Evolutionary conservation across 2,329 filamentous ascomycete species (phyloP).

Genomic region (Parascedosporium putredinis): DNA sequence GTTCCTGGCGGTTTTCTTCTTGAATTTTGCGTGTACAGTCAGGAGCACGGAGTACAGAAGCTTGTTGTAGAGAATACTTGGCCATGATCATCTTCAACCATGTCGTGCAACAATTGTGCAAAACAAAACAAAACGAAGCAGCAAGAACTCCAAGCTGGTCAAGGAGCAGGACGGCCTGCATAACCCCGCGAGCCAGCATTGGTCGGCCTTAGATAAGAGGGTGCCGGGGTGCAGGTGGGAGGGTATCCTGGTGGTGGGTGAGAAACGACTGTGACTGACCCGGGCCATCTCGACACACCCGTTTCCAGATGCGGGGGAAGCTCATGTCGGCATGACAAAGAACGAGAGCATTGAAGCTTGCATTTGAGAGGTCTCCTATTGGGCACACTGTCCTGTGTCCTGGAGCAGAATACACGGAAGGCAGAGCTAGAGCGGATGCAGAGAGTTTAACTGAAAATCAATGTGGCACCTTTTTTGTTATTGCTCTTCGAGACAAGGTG

Average conservation of each 20-base stretch:
- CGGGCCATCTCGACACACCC: background rate
- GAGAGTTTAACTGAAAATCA: too few species aligned
- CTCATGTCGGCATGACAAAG: background rate
- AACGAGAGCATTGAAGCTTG: background rate
- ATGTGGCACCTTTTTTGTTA: too few species aligned
- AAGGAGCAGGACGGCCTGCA: background rate
- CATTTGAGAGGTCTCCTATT: background rate
- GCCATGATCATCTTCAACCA: background rate
- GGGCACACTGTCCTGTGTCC: too few species aligned
- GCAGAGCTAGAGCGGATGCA: too few species aligned
- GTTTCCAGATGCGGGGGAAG: background rate
- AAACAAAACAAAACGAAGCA: background rate
- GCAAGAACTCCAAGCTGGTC: background rate
- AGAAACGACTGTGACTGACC: background rate
- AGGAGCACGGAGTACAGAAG: background rate
- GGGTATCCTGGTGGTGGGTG: background rate
- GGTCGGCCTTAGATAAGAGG: background rate
- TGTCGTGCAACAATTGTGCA: background rate
- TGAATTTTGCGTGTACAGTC: background rate
- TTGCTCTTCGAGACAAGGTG: too few species aligned
- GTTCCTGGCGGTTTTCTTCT: too few species aligned
- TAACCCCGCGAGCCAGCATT: constrained; percentile 1
- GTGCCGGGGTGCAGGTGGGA: background rate
- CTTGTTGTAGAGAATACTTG: background rate
- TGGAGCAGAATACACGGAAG: too few species aligned